A percentile compares a stretch with the other conserved stretches of the same genome.
These are phyloP conservation scores for Starmerella etchellsii DNA, from an alignment of 805 yeast species.

Conservation along the genomic window DNA sequence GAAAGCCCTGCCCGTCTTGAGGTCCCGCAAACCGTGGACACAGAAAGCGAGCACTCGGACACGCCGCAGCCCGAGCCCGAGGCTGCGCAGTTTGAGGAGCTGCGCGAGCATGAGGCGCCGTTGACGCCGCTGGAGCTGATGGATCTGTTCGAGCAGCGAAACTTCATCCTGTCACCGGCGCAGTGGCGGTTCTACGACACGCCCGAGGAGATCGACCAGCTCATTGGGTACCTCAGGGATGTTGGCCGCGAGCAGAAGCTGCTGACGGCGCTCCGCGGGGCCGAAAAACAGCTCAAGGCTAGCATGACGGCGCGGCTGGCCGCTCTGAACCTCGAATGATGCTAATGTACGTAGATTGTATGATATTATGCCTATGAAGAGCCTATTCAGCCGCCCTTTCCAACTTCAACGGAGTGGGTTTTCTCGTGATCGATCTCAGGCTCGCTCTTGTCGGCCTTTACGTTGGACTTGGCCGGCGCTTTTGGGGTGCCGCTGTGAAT, in stretches of 20 bases:
- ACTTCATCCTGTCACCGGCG: slow-evolving; percentile 8
- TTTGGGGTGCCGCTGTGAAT: not conserved
- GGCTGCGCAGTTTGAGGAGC: not conserved
- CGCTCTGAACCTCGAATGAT: not conserved
- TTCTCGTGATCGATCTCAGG: too few relatives aligned
- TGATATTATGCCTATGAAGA: too few relatives aligned
- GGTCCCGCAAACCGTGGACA: too few relatives aligned
- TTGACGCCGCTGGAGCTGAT: slow-evolving; percentile 12
- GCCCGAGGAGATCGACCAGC: slow-evolving; percentile 13
- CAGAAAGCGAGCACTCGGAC: too few relatives aligned
- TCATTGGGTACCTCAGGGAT: slow-evolving; percentile 4
- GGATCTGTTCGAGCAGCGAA: slow-evolving; percentile 9
- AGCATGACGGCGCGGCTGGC: slow-evolving; percentile 5
- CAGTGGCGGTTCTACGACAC: slow-evolving; percentile 22
- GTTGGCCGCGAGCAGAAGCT: slow-evolving; percentile 19
- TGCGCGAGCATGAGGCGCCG: not conserved
- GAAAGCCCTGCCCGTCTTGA: too few relatives aligned
- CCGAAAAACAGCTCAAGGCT: slow-evolving; percentile 4
- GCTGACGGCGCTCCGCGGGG: slow-evolving; percentile 8
- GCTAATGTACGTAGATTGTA: too few relatives aligned
- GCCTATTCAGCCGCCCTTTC: too few relatives aligned
- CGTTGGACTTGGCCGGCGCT: not conserved
- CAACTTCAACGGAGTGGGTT: not conserved
- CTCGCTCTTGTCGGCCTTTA: not conserved
- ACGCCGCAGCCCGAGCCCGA: too few relatives aligned